These are phyloP conservation scores for Talaromyces funiculosus DNA, from an alignment of 2,329 filamentous ascomycete genomes.

Conservation along the genomic window DNA sequence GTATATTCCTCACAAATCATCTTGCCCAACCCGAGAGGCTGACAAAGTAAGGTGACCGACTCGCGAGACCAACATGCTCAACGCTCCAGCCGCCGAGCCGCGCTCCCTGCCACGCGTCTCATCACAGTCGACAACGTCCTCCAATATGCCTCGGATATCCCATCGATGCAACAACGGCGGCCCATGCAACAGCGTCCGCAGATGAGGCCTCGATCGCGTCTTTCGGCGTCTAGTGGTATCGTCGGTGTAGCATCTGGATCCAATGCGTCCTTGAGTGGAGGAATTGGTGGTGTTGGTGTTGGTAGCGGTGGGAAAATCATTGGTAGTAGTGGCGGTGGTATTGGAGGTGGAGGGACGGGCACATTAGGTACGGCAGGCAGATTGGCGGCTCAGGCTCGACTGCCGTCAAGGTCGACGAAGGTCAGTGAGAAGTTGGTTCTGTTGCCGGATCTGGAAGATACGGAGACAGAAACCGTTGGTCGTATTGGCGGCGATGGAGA, in stretches of 20 bases:
- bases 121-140: constrained; percentile 92
- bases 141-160: constrained; percentile 89
- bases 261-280: not conserved
- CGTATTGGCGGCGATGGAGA: constrained; percentile 33
- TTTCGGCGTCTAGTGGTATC: constrained; percentile 21
- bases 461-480: constrained; percentile 45
- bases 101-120: constrained; percentile 56
- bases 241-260: not conserved
- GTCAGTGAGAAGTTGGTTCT: constrained; percentile 96
- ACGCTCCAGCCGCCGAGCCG: constrained; percentile 27
- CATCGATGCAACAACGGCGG: constrained; percentile 80
- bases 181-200: constrained; percentile 43
- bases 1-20: constrained; percentile 23
- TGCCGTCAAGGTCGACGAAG: constrained; percentile 86
- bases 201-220: constrained; percentile 27
- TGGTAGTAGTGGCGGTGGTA: constrained; percentile 1
- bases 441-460: constrained; percentile 69
- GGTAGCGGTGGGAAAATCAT: not conserved
- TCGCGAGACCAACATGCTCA: constrained; percentile 36
- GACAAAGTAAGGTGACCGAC: constrained; percentile 35
- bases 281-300: constrained; percentile 1
- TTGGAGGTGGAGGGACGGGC: constrained; percentile 18
- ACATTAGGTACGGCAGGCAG: constrained; percentile 53
- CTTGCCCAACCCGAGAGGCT: not conserved
- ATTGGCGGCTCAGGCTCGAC: constrained; percentile 50